Evolutionary conservation across 768 basidiomycete genomes (phyloP).

Genomic region (Mrakia gelida): DNA sequence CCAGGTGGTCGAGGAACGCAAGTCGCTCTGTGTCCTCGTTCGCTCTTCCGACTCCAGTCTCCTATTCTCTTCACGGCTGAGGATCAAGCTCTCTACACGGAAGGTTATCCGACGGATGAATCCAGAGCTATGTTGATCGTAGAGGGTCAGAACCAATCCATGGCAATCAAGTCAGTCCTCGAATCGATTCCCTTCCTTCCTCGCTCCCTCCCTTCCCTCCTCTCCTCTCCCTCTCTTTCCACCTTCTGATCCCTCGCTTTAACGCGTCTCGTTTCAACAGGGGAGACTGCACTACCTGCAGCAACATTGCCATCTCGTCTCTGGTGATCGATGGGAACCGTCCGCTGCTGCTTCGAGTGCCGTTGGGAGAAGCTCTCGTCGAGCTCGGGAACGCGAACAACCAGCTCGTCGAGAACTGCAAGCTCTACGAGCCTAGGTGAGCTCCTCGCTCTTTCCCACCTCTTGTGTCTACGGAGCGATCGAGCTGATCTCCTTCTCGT

Average conservation of each 20-base stretch:
- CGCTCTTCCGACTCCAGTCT: constrained; percentile 40
- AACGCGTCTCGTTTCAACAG: constrained; percentile 31
- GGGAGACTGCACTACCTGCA: constrained; percentile 43
- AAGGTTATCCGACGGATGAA: constrained; percentile 40
- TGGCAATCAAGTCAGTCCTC: constrained; percentile 44
- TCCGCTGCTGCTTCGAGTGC: constrained; percentile 42
- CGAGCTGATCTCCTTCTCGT: not conserved
- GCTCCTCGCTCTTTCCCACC: constrained; percentile 1
- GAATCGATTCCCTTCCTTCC: not conserved
- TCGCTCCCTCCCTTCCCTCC: not conserved
- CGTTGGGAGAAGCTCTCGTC: constrained; percentile 41
- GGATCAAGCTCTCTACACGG: constrained; percentile 43
- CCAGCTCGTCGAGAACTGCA: constrained; percentile 42
- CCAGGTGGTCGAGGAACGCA: constrained; percentile 40
- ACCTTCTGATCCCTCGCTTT: not conserved
- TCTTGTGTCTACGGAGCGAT: not conserved
- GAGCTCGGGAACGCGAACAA: constrained; percentile 44
- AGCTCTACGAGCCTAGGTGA: constrained; percentile 45
- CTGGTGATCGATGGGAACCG: constrained; percentile 45
- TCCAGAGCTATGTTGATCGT: constrained; percentile 43
- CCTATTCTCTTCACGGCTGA: constrained; percentile 42
- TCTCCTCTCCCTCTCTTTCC: not conserved
- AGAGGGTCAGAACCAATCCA: constrained; percentile 41
- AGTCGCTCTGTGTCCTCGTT: constrained; percentile 43
- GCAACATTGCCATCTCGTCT: constrained; percentile 37